Percentiles rank a stretch among this genome's conserved stretches.
These are phyloP conservation scores for Diaporthe citrichinensis DNA, from an alignment of 2,329 filamentous ascomycete species.

Conservation along the genomic window DNA sequence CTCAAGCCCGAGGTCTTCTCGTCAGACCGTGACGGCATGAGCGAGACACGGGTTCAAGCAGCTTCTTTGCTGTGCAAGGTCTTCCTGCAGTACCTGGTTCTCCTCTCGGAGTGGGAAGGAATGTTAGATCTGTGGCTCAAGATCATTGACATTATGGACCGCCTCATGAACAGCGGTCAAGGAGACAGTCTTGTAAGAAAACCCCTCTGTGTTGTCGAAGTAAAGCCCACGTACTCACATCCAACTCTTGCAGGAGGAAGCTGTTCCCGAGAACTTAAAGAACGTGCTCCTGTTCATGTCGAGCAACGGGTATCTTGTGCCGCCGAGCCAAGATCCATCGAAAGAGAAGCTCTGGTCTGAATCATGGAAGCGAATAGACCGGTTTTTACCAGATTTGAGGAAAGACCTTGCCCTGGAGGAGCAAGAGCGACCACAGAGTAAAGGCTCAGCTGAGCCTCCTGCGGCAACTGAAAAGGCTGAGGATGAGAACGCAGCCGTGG, in stretches of 20 bases:
- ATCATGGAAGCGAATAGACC: constrained; percentile 76
- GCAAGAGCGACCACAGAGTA: constrained; percentile 41
- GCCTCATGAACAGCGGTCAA: constrained; percentile 95
- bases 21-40: constrained; percentile 92
- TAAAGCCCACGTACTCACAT: constrained; percentile 35
- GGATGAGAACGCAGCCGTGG: constrained; percentile 23
- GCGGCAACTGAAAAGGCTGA: constrained; percentile 29
- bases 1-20: constrained; percentile 96
- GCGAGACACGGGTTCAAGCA: constrained; percentile 92
- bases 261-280: constrained; percentile 94
- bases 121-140: constrained; percentile 93
- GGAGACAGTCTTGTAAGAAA: constrained; percentile 84
- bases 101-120: constrained; percentile 87
- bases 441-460: constrained; percentile 21
- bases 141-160: constrained; percentile 94
- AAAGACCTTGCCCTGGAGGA: constrained; percentile 70
- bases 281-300: constrained; percentile 97
- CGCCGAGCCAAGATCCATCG: constrained; percentile 71
- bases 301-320: constrained; percentile 85
- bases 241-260: constrained; percentile 78
- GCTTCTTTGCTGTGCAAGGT: constrained; percentile 95
- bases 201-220: background rate
- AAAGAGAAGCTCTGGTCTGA: constrained; percentile 73
- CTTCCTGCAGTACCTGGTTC: constrained; percentile 91
- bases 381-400: constrained; percentile 73